Percentiles rank a stretch among this genome's conserved stretches.
Evolutionary conservation across 2,329 filamentous ascomycete genomes (phyloP).

Genomic region (Dissoconium aciculare): DNA sequence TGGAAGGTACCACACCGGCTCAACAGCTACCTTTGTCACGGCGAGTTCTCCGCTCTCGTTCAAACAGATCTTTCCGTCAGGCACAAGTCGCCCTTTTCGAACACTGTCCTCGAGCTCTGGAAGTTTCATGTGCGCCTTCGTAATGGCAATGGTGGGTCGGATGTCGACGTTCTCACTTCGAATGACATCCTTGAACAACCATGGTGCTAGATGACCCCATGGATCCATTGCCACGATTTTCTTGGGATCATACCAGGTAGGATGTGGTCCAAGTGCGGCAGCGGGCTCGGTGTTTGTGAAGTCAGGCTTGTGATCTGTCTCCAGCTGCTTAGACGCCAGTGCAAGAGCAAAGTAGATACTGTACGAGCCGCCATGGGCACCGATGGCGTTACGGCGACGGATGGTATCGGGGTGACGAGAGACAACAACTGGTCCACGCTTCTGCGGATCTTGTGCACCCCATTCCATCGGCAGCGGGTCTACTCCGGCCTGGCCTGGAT

Average conservation of each 20-base stretch:
- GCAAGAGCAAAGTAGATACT: constrained; percentile 91
- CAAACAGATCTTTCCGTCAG: constrained; percentile 80
- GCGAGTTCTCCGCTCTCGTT: constrained; percentile 75
- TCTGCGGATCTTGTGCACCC: constrained; percentile 60
- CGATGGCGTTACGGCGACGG: constrained; percentile 60
- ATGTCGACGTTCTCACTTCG: constrained; percentile 52
- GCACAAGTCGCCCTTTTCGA: constrained; percentile 54
- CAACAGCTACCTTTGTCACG: constrained; percentile 93
- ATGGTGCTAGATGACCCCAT: constrained; percentile 72
- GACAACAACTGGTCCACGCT: constrained; percentile 78
- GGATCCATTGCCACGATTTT: constrained; percentile 99
- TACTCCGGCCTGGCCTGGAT: constrained; percentile 87
- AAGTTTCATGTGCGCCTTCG: constrained; percentile 89
- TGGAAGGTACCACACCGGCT: constrained; percentile 54
- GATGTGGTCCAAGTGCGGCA: constrained; percentile 74
- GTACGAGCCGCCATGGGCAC: constrained; percentile 77
- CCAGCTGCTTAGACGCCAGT: constrained; percentile 77
- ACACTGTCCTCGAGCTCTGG: constrained; percentile 88
- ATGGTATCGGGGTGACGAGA: constrained; percentile 63
- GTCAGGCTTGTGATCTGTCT: constrained; percentile 63
- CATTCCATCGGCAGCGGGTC: constrained; percentile 80
- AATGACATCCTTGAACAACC: constrained; percentile 67
- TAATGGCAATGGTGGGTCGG: constrained; percentile 73
- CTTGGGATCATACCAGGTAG: constrained; percentile 74
- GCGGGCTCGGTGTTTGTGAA: constrained; percentile 83